Conservation (phyloP, 2,329 filamentous ascomycete genomes). For the Stachybotrys chartarum region DNA sequence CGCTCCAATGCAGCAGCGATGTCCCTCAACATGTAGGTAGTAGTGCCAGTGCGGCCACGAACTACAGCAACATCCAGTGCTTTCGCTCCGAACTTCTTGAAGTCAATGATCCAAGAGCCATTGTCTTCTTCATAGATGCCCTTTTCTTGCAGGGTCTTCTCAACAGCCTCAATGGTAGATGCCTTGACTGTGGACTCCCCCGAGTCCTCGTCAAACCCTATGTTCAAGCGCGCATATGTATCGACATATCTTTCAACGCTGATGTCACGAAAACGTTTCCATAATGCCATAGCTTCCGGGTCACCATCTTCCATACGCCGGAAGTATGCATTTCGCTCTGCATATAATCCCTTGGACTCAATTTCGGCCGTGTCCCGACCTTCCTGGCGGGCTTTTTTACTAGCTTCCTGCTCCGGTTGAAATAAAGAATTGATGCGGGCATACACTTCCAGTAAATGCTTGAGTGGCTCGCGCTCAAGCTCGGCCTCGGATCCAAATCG, state of each 20-base stretch:
- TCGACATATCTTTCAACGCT: conserved; percentile 51
- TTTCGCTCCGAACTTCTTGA: conserved; percentile 59
- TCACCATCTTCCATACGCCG: conserved; percentile 55
- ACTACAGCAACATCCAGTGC: conserved; percentile 61
- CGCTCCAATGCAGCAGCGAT: conserved; percentile 53
- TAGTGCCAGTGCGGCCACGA: conserved; percentile 55
- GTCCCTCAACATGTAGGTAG: conserved; percentile 62
- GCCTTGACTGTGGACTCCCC: conserved; percentile 53
- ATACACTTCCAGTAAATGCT: conserved; percentile 67
- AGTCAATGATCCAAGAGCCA: conserved; percentile 61
- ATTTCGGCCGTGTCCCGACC: conserved; percentile 35
- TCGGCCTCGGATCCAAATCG: conserved; percentile 60
- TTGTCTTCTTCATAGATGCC: conserved; percentile 55
- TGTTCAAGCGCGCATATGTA: conserved; percentile 53
- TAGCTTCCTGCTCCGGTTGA: conserved; percentile 52
- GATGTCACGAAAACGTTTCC: conserved; percentile 50
- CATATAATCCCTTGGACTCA: conserved; percentile 34
- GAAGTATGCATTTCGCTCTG: conserved; percentile 54
- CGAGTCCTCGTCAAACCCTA: conserved; percentile 57
- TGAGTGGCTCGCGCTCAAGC: conserved; percentile 58
- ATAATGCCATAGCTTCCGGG: conserved; percentile 45
- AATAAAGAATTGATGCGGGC: conserved; percentile 59
- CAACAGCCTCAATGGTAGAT: conserved; percentile 50
- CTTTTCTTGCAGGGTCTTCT: conserved; percentile 48
- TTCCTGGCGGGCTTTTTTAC: conserved; percentile 42